A percentile compares a stretch with the other conserved stretches of the same genome.
These are phyloP conservation scores for Populus hybrid DNA, from an alignment of 441 rosid species.

Conservation along the genomic window DNA sequence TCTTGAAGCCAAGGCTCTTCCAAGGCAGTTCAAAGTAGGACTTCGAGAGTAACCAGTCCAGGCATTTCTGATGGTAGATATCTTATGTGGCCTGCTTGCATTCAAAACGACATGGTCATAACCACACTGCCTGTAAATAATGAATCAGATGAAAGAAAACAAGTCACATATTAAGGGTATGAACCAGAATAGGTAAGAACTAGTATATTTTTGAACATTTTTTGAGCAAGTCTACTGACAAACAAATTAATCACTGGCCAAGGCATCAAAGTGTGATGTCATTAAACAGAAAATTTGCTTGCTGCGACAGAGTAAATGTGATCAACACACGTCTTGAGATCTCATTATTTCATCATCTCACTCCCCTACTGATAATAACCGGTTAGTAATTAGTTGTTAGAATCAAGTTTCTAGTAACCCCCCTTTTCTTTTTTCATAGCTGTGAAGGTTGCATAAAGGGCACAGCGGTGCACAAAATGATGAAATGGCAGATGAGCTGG, in stretches of 20 bases:
- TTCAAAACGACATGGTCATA: constrained; percentile 22
- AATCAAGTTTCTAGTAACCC: not conserved
- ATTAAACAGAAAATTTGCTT: not conserved
- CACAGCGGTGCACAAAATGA: not conserved
- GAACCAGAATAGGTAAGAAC: not conserved
- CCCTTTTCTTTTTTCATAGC: not conserved
- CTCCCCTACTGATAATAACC: not conserved
- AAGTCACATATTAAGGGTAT: not conserved
- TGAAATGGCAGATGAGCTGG: not conserved
- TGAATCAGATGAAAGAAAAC: not conserved
- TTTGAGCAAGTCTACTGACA: not conserved
- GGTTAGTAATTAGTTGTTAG: not conserved
- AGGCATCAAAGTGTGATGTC: not conserved
- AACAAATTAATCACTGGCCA: too few species aligned
- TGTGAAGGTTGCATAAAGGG: not conserved
- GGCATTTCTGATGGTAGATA: constrained; percentile 17
- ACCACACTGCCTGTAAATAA: constrained; percentile 31
- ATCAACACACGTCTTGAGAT: not conserved
- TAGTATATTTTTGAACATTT: not conserved
- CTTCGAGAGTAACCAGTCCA: constrained; percentile 24
- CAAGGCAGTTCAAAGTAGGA: constrained; percentile 24
- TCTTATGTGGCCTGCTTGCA: constrained; percentile 26
- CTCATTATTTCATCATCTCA: not conserved
- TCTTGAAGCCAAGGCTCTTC: constrained; percentile 40
- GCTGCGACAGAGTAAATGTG: not conserved